Evolutionary conservation across 2,329 filamentous ascomycete genomes (phyloP).

Genomic region (Coniochaeta ligniaria): DNA sequence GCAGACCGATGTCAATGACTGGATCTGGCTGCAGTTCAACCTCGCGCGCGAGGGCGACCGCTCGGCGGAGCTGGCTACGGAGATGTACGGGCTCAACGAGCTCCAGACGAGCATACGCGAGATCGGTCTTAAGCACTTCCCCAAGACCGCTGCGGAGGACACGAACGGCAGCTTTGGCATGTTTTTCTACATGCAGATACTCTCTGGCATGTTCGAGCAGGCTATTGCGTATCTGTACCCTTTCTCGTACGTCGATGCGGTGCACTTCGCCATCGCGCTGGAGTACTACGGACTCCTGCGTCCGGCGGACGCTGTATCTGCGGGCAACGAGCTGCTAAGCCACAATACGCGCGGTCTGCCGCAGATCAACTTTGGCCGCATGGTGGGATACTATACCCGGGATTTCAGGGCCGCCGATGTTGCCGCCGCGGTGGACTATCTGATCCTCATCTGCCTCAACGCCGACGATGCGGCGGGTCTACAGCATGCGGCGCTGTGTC

Average conservation of each 20-base stretch:
- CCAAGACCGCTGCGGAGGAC: slow-evolving; percentile 71
- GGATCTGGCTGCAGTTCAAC: slow-evolving; percentile 67
- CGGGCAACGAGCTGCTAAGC: slow-evolving; percentile 62
- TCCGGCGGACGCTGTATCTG: slow-evolving; percentile 71
- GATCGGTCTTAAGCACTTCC: slow-evolving; percentile 87
- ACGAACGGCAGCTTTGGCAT: slow-evolving; percentile 71
- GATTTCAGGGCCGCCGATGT: slow-evolving; percentile 91
- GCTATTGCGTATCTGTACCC: slow-evolving; percentile 86
- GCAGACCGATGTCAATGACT: slow-evolving; percentile 60
- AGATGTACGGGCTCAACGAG: slow-evolving; percentile 57
- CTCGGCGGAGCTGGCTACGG: slow-evolving; percentile 56
- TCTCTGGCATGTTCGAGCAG: slow-evolving; percentile 90
- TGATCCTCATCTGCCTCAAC: slow-evolving; percentile 87
- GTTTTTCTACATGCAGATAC: slow-evolving; percentile 86
- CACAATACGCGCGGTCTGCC: slow-evolving; percentile 62
- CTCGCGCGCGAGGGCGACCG: slow-evolving; percentile 59
- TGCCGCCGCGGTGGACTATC: slow-evolving; percentile 86
- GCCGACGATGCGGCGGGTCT: slow-evolving; percentile 63
- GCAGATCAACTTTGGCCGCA: slow-evolving; percentile 89
- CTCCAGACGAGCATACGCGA: slow-evolving; percentile 77
- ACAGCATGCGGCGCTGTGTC: slow-evolving; percentile 77
- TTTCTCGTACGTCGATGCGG: slow-evolving; percentile 86
- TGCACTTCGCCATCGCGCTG: slow-evolving; percentile 88
- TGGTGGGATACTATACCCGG: slow-evolving; percentile 90
- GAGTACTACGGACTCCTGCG: slow-evolving; percentile 85